Conservation (phyloP, 345 rosid genomes). For the Acer saccharum region DNA sequence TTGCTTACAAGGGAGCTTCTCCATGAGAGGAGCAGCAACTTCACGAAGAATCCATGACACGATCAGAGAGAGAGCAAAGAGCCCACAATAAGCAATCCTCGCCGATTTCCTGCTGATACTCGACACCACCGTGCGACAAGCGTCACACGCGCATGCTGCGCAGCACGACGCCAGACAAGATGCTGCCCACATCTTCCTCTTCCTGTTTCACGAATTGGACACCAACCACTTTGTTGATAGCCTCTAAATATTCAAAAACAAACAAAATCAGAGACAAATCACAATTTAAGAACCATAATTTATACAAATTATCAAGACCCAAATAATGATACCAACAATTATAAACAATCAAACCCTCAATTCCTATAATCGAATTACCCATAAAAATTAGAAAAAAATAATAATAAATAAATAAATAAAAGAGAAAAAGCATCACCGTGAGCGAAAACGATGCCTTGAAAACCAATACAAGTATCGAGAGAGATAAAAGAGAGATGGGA, state of each 20-base stretch:
- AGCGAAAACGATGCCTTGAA: neutral
- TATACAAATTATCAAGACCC: neutral
- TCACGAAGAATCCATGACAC: constrained; percentile 98
- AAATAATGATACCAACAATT: neutral
- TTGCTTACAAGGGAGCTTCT: constrained; percentile 89
- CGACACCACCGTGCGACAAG: constrained; percentile 86
- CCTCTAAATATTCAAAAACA: neutral
- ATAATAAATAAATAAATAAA: no score
- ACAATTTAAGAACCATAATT: neutral
- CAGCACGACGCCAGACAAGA: constrained; percentile 99
- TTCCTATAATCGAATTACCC: neutral
- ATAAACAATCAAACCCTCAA: neutral
- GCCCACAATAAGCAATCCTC: constrained; percentile 96
- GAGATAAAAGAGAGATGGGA: neutral
- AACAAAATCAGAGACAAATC: neutral
- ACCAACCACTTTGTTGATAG: constrained; percentile 6
- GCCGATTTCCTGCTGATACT: constrained; percentile 95
- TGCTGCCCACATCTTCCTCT: constrained; percentile 96
- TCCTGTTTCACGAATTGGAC: constrained; percentile 32
- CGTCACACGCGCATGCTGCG: constrained; percentile 97
- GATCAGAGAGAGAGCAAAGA: constrained; percentile 86
- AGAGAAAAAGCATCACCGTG: neutral
- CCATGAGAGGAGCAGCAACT: constrained; percentile 99
- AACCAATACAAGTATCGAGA: neutral
- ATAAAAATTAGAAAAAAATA: no score